Percentiles rank a stretch among this genome's conserved stretches.
These are phyloP conservation scores for Rhodotorula sp. DNA, from an alignment of 1,284 basidiomycete species.

Conservation along the genomic window DNA sequence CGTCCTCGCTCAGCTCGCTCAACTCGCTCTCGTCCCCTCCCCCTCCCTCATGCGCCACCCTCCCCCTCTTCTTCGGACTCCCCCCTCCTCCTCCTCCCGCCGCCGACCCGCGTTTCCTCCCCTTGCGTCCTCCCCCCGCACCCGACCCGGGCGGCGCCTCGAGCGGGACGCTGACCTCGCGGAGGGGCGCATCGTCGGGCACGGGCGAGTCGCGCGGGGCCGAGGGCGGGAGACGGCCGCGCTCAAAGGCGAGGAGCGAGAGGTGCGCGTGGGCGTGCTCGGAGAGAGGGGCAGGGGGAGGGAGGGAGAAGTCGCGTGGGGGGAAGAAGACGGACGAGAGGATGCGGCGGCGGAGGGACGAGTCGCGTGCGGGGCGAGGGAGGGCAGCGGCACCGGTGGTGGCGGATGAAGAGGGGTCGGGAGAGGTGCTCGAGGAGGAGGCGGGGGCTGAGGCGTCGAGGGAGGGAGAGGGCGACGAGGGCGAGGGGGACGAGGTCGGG, in stretches of 20 bases:
- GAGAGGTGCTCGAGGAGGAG: not conserved
- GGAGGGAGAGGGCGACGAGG: not conserved
- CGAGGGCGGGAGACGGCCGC: conserved; percentile 2
- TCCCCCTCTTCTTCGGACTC: conserved; percentile 4
- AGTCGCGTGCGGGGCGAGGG: not conserved
- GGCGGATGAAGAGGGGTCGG: not conserved
- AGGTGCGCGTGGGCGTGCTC: not conserved
- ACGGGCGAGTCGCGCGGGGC: conserved; percentile 11
- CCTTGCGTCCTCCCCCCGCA: not conserved
- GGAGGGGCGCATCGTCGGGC: conserved; percentile 1
- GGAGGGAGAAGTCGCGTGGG: conserved; percentile 6
- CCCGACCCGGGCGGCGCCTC: not conserved
- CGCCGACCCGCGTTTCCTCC: not conserved
- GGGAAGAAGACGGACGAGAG: conserved; percentile 4
- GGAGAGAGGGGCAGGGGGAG: not conserved
- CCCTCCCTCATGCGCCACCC: not conserved
- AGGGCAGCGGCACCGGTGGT: not conserved
- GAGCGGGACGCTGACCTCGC: conserved; percentile 2
- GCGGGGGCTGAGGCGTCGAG: not conserved
- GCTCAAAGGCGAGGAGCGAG: conserved; percentile 2
- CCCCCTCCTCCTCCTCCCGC: not conserved
- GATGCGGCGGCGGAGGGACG: not conserved
- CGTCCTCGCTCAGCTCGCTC: conserved; percentile 5
- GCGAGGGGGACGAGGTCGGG: not conserved
- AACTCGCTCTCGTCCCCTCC: conserved; percentile 10